Evolutionary conservation across 164 flowering plant species (phyloP).

Genomic region (Litsea cubeba): DNA sequence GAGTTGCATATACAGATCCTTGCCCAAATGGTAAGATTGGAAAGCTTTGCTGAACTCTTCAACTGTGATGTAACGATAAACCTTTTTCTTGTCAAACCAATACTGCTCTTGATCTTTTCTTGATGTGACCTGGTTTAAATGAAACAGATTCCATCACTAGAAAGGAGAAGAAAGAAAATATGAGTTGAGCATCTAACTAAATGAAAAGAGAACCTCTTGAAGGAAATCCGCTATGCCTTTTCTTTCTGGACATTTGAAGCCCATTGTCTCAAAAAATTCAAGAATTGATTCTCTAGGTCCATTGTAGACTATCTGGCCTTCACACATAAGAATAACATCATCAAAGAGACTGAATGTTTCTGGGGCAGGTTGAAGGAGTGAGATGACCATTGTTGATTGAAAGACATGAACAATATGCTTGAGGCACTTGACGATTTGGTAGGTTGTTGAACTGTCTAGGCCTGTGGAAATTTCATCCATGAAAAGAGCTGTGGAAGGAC

Average conservation of each 20-base stretch:
- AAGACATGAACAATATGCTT: conserved; percentile 29
- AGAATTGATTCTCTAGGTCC: conserved; percentile 33
- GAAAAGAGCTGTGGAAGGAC: conserved; percentile 29
- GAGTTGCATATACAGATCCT: conserved; percentile 15
- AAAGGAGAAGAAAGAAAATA: neutral
- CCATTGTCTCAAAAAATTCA: conserved; percentile 35
- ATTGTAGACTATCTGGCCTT: conserved; percentile 36
- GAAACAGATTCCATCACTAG: no score
- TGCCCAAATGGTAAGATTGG: conserved; percentile 34
- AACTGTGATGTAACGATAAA: conserved; percentile 27
- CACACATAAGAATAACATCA: conserved; percentile 35
- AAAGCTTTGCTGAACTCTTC: conserved; percentile 30
- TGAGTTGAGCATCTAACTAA: neutral
- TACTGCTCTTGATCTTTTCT: conserved; percentile 47
- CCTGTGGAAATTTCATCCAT: conserved; percentile 44
- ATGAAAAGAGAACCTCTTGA: conserved; percentile 30
- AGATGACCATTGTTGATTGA: conserved; percentile 27
- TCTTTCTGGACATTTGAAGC: conserved; percentile 37
- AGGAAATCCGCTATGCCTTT: conserved; percentile 43
- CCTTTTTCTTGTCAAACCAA: conserved; percentile 29
- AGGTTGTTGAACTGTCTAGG: conserved; percentile 43
- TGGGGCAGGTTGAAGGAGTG: conserved; percentile 51
- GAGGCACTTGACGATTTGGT: conserved; percentile 31
- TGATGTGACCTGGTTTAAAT: conserved; percentile 28
- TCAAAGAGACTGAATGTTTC: conserved; percentile 46